Evolutionary conservation across 345 rosid species (phyloP), one percentile per base, ranked within the genome.

Genomic region (Eucalyptus sp.): DNA sequence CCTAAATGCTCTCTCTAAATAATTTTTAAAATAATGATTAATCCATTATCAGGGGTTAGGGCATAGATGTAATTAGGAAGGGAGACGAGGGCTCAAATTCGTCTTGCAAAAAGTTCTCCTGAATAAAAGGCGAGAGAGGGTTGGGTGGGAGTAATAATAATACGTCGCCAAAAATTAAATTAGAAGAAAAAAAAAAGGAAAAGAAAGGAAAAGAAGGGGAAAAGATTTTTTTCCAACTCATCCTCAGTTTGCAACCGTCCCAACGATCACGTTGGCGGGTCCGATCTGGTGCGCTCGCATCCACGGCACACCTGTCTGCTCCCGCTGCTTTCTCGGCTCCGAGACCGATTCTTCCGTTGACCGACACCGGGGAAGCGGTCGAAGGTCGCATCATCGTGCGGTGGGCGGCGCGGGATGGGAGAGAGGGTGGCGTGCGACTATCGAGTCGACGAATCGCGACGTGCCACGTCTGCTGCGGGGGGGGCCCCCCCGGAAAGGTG

Each of bases 221-320:
- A 20, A 22, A 6, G 48, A 20, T 71, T 8, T 10, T 68, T 33
- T 71, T 37, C 84, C 84, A 76, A 20, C 84, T 76, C 84, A 76
- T 76, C 84, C 48, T 20, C 84, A 8, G 84, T 20, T 41, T 5
- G 84, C 84, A 76, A 76, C 84, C 24, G 84, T 22, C 48, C 84
- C 84, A 41, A 41, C 84, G 84, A 89, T 89, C 88, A 83, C 86
- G 91, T 84, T 85, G 90, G 92, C 10, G 18, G 90, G 88, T 90
- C 81, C 49, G 88, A 86, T 92, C 93, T 60, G 49, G 90, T 90
- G 89, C 89, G 88, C 52, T 49, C 89, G 43, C 33, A 33, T 56
- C 86, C 85, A 90, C 79, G 76, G 31, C 3, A 64, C 90, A 92
- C 89, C 22, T 87, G 90, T 71, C 90, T 49, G 68, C 80, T 27